Evolutionary conservation across 805 yeast species (phyloP), one percentile per base, ranked within the genome.

Genomic region (Hagleromyces aurorensis): DNA sequence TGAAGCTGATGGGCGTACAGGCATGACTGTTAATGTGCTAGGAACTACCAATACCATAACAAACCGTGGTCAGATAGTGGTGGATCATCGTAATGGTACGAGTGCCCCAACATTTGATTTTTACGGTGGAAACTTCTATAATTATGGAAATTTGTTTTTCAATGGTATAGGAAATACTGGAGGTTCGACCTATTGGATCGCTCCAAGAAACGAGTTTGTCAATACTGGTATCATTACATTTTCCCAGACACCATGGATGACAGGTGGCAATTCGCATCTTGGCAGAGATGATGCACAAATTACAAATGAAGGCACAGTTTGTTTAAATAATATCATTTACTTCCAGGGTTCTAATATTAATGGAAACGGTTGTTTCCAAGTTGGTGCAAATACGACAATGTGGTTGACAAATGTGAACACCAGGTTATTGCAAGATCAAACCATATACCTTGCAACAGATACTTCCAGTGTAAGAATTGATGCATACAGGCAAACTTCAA

Each of bases 331-430:
- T 17, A 31, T 23, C 4, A 26, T 22, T 7, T 33, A 17, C 13
- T 16, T 21, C 13, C 33, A 37, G 15, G 23, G 18, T 12, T 17
- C 39, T 15, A 22, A 21, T 7, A 23, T 39, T 11, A n/a, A 11
- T 7, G 44, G 44, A 24, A 22, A 26, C 11, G 44, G 44, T 25
- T 39, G 44, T 37, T 32, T 39, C 16, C 21, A 20, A 21, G 21
- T 39, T 15, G 44, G 44, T 13, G 37, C 20, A 5, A 30, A 34
- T 19, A 19, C 34, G 22, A 16, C 29, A 3, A 32, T 30, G 13
- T 29, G 32, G 16, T 33, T 31, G 9, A 25, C 27, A 13, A 25
- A 33, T 13, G 24, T 23, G 4, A 16, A 7, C 7, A 8, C 7
- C 12, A 34, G 37, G 19, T 16, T 23, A 9, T 8, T 37, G 8